phyloP scores from a whole-genome alignment of 331 rosid species.

The Erythrophleum ivorense region DNA sequence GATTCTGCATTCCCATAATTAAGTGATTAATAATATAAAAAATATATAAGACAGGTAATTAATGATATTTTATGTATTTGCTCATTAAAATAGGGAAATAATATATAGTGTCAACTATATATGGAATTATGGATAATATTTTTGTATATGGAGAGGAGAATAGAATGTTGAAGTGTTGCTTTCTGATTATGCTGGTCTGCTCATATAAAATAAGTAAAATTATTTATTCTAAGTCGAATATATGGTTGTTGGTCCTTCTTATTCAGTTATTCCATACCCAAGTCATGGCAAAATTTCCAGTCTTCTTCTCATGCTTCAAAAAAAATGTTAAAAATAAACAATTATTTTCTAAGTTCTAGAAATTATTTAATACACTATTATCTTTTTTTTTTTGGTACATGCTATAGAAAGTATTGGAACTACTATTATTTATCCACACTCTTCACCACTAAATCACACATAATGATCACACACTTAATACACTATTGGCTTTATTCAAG shows the following conservation, averaged over 20 bases:
- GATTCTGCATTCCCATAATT: not conserved
- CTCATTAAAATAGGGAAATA: not conserved
- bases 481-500: no score
- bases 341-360: no score
- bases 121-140: not conserved
- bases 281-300: no score
- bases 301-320: no score
- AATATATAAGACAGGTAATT: not conserved
- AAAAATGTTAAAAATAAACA: no score
- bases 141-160: not conserved
- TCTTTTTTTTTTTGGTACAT: no score
- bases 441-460: no score
- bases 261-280: not conserved
- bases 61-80: no score
- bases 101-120: not conserved
- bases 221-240: not conserved
- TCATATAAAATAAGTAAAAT: not conserved
- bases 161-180: not conserved
- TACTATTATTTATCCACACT: no score
- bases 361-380: no score
- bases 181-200: not conserved
- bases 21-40: not conserved
- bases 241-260: not conserved
- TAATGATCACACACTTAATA: no score
- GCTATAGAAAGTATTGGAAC: no score